A percentile compares a stretch with the other conserved stretches of the same genome.
Conservation (phyloP, 2,329 filamentous ascomycete genomes). For the Tolypocladium album region DNA sequence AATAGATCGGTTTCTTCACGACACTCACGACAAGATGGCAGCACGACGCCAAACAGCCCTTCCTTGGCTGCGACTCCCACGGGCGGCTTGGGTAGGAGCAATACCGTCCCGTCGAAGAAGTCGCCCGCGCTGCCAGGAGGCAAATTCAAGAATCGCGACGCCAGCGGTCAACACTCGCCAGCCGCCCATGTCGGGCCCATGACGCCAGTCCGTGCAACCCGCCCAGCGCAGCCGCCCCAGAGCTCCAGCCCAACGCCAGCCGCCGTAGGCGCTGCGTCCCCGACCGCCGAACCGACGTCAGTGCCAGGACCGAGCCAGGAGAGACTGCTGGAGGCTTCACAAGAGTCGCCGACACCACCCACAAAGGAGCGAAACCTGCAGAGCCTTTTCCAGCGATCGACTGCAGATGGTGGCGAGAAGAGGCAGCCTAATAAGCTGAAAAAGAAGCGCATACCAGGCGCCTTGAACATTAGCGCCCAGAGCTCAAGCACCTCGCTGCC, state of each 20-base stretch:
- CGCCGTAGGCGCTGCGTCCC: slow-evolving; percentile 11
- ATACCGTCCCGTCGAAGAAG: slow-evolving; percentile 86
- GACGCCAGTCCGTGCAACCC: slow-evolving; percentile 19
- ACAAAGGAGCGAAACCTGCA: slow-evolving; percentile 57
- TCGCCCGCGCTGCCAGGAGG: slow-evolving; percentile 61
- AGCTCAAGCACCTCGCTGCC: slow-evolving; percentile 73
- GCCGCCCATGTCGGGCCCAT: slow-evolving; percentile 24
- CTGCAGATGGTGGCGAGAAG: slow-evolving; percentile 47
- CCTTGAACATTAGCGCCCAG: slow-evolving; percentile 75
- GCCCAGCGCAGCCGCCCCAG: slow-evolving; percentile 4
- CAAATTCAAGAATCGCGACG: slow-evolving; percentile 44
- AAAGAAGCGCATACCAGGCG: slow-evolving; percentile 72
- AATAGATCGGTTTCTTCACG: slow-evolving; percentile 92
- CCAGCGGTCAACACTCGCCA: slow-evolving; percentile 17
- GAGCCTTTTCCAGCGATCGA: slow-evolving; percentile 60
- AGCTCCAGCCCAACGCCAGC: slow-evolving; percentile 19
- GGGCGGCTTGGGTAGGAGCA: slow-evolving; percentile 55
- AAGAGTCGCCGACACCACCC: slow-evolving; percentile 42
- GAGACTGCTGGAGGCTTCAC: slow-evolving; percentile 31
- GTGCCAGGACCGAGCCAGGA: slow-evolving; percentile 37
- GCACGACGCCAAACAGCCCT: slow-evolving; percentile 59
- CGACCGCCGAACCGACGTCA: slow-evolving; percentile 17
- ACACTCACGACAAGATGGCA: slow-evolving; percentile 65
- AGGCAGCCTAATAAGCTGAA: slow-evolving; percentile 81
- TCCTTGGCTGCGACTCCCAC: slow-evolving; percentile 42